A percentile compares a stretch with the other conserved stretches of the same genome.
Conservation (phyloP, 139 green algal species). For the Nannochloris sp. region DNA sequence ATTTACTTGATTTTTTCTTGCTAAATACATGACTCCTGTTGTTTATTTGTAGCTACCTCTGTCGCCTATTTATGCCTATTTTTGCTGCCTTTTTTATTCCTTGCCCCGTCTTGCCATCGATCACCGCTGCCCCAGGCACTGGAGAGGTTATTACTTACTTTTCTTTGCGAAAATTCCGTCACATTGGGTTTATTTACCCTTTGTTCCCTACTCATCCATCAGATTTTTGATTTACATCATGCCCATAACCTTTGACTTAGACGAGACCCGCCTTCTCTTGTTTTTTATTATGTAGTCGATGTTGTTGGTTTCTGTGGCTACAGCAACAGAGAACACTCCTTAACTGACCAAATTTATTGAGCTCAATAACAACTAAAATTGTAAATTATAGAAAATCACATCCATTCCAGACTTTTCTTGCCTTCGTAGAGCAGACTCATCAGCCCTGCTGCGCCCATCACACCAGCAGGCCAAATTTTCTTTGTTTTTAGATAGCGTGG, state of each 20-base stretch:
- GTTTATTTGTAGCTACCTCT: background rate
- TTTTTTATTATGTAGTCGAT: background rate
- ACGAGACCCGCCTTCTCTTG: background rate
- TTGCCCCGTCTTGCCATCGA: background rate
- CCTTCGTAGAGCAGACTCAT: constrained; percentile 6
- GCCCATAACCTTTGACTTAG: too few species aligned
- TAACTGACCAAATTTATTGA: background rate
- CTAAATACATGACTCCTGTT: too few species aligned
- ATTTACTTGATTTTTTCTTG: too few species aligned
- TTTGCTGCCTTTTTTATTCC: background rate
- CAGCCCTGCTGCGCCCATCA: constrained; percentile 4
- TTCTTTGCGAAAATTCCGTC: background rate
- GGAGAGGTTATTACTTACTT: background rate
- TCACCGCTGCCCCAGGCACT: background rate
- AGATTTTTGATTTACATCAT: background rate
- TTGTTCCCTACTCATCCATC: background rate
- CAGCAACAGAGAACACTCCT: too few species aligned
- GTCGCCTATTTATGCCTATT: background rate
- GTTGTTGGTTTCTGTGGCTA: background rate
- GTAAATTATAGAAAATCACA: background rate
- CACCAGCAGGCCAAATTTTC: constrained; percentile 18
- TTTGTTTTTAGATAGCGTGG: background rate
- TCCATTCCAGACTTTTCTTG: constrained; percentile 16
- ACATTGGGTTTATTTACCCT: background rate
- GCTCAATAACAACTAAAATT: background rate